Percentiles rank a stretch among this genome's conserved stretches.
Evolutionary conservation across 2,329 filamentous ascomycete species (phyloP).

Genomic region (Cyphellophora attinorum): DNA sequence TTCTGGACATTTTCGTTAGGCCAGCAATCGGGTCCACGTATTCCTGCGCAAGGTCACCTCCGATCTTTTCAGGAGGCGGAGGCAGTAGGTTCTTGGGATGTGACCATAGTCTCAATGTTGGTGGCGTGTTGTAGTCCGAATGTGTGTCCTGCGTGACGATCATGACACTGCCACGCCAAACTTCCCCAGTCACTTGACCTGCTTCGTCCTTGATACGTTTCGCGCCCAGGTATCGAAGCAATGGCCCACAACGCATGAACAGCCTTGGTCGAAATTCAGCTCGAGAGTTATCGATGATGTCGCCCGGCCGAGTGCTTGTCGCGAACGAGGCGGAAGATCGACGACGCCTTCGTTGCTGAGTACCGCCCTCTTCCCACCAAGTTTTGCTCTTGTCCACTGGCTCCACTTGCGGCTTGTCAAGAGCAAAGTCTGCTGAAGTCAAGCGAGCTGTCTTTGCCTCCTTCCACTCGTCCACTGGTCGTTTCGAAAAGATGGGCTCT

Average conservation of each 20-base stretch:
- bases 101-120: slow-evolving; percentile 72
- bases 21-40: slow-evolving; percentile 86
- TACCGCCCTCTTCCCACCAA: slow-evolving; percentile 66
- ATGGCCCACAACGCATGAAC: slow-evolving; percentile 79
- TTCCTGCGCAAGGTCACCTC: slow-evolving; percentile 59
- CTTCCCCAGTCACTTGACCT: slow-evolving; percentile 48
- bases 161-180: slow-evolving; percentile 91
- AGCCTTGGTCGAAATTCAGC: slow-evolving; percentile 65
- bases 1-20: slow-evolving; percentile 72
- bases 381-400: slow-evolving; percentile 45
- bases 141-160: slow-evolving; percentile 81
- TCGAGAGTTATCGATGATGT: slow-evolving; percentile 13
- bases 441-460: slow-evolving; percentile 56
- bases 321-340: slow-evolving; percentile 36
- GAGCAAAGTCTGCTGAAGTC: slow-evolving; percentile 49
- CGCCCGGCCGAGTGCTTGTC: slow-evolving; percentile 1
- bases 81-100: slow-evolving; percentile 77
- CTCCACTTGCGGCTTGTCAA: slow-evolving; percentile 32
- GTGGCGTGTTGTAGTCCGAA: slow-evolving; percentile 71
- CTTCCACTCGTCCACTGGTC: slow-evolving; percentile 54
- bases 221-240: slow-evolving; percentile 85
- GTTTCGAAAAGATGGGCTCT: slow-evolving; percentile 35
- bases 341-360: slow-evolving; percentile 31
- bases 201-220: slow-evolving; percentile 38
- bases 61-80: slow-evolving; percentile 62